These are phyloP conservation scores for Pseudotulostoma volvatum DNA, from an alignment of 495 filamentous ascomycete species.

Conservation along the genomic window DNA sequence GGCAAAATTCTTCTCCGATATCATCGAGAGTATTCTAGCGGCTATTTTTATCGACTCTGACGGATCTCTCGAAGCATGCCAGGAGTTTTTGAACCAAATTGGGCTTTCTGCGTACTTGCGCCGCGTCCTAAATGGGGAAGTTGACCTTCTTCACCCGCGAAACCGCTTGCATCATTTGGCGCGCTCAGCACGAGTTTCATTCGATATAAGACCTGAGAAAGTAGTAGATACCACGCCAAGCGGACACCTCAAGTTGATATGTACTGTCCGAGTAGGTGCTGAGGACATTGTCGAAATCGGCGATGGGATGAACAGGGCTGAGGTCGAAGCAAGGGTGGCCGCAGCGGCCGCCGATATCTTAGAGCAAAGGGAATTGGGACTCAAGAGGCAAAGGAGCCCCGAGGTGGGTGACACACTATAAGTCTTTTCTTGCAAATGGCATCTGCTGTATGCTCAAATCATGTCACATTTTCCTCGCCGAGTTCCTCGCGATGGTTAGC, in stretches of 20 bases:
- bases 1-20: slow-evolving; percentile 73
- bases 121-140: slow-evolving; percentile 38
- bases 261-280: slow-evolving; percentile 35
- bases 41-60: slow-evolving; percentile 71
- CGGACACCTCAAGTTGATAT: slow-evolving; percentile 19
- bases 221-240: neutral
- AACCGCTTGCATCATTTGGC: slow-evolving; percentile 47
- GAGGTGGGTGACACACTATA: too few relatives aligned
- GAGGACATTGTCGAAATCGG: slow-evolving; percentile 26
- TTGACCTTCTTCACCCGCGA: slow-evolving; percentile 60
- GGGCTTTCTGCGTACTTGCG: slow-evolving; percentile 49
- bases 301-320: slow-evolving; percentile 32
- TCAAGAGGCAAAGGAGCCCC: too few relatives aligned
- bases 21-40: slow-evolving; percentile 67
- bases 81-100: slow-evolving; percentile 39
- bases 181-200: slow-evolving; percentile 27
- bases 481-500: too few relatives aligned
- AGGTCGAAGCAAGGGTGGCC: slow-evolving; percentile 42
- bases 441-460: too few relatives aligned
- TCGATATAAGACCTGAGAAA: neutral
- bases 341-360: slow-evolving; percentile 26
- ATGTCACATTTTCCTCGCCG: too few relatives aligned
- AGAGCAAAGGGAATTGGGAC: slow-evolving; percentile 7
- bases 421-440: too few relatives aligned
- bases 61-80: slow-evolving; percentile 41